Base-by-base conservation (phyloP, 208 protist genomes). In the Trypanosoma lewisi region DNA sequence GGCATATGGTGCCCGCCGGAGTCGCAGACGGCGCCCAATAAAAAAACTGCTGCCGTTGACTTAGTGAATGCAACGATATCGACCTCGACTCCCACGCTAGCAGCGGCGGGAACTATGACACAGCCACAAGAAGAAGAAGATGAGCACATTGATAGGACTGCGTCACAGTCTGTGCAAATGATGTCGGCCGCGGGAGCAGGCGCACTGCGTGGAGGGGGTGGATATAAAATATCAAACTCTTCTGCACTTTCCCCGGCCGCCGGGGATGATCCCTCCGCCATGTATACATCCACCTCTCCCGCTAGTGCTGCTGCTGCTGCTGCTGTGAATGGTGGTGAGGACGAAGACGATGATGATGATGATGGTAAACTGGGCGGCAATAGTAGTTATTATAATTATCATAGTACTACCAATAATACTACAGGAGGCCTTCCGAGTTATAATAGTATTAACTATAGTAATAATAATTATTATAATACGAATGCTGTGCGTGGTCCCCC, bases 41-140 rank as follows among this genome's bases (percentile, higher is more conserved):
- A 39, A n/a, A 44, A 67, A n/a, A 36, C 31, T 36, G 51, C 19
- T 8, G 39, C 3, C 27, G 1, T 14, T 4, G 25, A 60, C 5
- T 60, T 60, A 6, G 30, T 49, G 39, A 39, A 59, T 14, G 19
- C 5, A 3, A 16, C 19, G 0, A 33, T 21, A 14, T 45, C 51
- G 62, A 47, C 19, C 4, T 9, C 55, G 48, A 39, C 39, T 36
- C 11, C 50, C 25, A 19, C 36, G 39, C 12, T 9, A 12, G 53
- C 66, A 61, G 33, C 39, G 45, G 33, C 52, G 67, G 58, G 49
- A 48, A 41, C 66, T 30, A 70, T 53, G 51, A 36, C 52, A 56
- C 48, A 31, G 39, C 62, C 39, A 21, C 49, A 57, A 36, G n/a
- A 36, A 21, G 27, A 57, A 36, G n/a, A 36, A 21, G 27, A 45